Evolutionary conservation across 2,329 filamentous ascomycete species (phyloP), one percentile per base, ranked within the genome.

Genomic region (Ramularia collo-cygni): DNA sequence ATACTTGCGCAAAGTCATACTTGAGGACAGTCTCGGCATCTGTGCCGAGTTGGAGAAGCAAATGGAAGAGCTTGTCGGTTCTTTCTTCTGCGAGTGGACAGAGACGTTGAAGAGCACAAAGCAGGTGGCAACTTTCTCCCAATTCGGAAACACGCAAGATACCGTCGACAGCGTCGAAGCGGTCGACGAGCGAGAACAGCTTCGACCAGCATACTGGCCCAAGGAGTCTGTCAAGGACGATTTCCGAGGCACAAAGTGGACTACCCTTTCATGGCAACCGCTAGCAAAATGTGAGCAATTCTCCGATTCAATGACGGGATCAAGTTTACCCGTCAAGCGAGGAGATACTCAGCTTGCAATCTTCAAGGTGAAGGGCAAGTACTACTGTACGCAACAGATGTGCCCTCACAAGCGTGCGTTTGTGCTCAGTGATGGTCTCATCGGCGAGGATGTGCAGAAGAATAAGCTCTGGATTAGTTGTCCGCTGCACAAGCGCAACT

Each of bases 341-440:
- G 85, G 88, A 30, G 87, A 94, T 61, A 94, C 87, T 0, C 88
- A 95, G 63, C 74, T 95, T 2, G 87, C 88, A 6, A 69, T 95
- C 38, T 95, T 89, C 77, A 84, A 87, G 54, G 75, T 94, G 46
- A 76, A 77, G 38, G 87, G 86, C 14, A 76, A 75, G 38, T 93
- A 81, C 70, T 90, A 90, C 62, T 84, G 85, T 43, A 84, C 83
- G 10, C 88, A 95, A 66, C 86, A 95, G 60, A 95, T 95, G 88
- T 95, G 88, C 61, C 88, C 88, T 8, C 87, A 94, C 67, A 92
- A 90, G 65, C 81, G 87, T 8, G 81, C 87, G 1, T 95, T 95
- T 56, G 82, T 89, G n/a, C 76, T 95, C 17, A 83, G 83, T 0
- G 89, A 95, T 59, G 86, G 87, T 1, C 68, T 95, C 7, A 75